phyloP scores from a whole-genome alignment of 192 early-diverging fungal species.

The Spinellus fusiger region DNA sequence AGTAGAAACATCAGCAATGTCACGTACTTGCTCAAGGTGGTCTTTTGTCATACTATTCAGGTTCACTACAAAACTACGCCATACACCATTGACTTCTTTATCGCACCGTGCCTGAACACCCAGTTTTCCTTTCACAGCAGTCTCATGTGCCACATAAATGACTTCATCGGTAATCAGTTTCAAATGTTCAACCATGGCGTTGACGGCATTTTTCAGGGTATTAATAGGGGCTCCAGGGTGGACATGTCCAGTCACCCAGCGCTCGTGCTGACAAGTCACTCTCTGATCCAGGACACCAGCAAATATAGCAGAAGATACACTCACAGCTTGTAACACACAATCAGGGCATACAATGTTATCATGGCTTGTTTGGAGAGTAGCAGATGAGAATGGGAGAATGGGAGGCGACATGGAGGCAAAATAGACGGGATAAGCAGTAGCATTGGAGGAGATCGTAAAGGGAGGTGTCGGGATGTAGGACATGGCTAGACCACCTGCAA shows the following conservation, averaged over 20 bases:
- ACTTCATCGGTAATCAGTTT: conserved; percentile 51
- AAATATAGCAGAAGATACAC: conserved; percentile 40
- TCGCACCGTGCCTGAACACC: conserved; percentile 57
- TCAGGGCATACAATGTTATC: conserved; percentile 38
- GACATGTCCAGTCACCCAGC: conserved; percentile 22
- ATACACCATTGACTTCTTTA: conserved; percentile 43
- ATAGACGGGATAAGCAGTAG: conserved; percentile 20
- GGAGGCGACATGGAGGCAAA: conserved; percentile 13
- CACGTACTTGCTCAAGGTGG: conserved; percentile 54
- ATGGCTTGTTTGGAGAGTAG: conserved; percentile 14
- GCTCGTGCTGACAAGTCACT: conserved; percentile 36
- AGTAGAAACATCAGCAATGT: conserved; percentile 66
- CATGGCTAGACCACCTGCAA: conserved; percentile 9
- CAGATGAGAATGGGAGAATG: conserved; percentile 12
- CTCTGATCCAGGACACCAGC: conserved; percentile 38
- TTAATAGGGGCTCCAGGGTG: conserved; percentile 25
- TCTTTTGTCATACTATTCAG: conserved; percentile 50
- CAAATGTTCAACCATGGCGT: conserved; percentile 58
- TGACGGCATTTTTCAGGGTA: conserved; percentile 44
- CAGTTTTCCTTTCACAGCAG: conserved; percentile 65
- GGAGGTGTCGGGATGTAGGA: conserved; percentile 13
- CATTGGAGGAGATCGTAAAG: conserved; percentile 22
- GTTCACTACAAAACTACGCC: conserved; percentile 50
- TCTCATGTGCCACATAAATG: conserved; percentile 63
- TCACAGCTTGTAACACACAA: conserved; percentile 42